Evolutionary conservation across 2,329 filamentous ascomycete species (phyloP), one percentile per base, ranked within the genome.

Genomic region (Alternaria rosae): DNA sequence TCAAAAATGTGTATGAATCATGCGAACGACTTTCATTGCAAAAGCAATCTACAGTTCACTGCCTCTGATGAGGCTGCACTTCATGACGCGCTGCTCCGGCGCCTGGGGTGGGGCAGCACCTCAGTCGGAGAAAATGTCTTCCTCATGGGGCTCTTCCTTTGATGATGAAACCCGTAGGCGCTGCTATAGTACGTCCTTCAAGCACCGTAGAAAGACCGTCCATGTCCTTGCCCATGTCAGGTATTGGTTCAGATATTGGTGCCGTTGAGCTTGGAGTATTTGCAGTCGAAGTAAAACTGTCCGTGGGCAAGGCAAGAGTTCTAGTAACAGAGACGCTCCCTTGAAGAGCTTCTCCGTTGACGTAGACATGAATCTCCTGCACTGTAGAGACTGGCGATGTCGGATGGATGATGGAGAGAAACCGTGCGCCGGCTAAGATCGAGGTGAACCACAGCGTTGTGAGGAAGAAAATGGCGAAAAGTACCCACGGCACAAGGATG

Each of bases 381-480:
- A 61, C 47, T 5, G 54, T 23, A 11, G 58, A 48, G 15, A 8
- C 53, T 43, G 56, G 15, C 43, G 59, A 56, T 41, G 17, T n/a
- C 5, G 64, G 61, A n/a, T 64, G 62, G 15, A 70, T 35, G 5
- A 67, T 59, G 23, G 61, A 59, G 9, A 71, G 54, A 25, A 73
- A 65, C 3, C 64, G 61, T 13, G 65, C 63, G 9, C 69, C 71
- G 21, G 73, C 43, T 9, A 67, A 61, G 32, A 74, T 68, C 21
- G 67, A 70, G 20, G 62, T 69, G 57, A 62, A 70, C 70, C 70
- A 75, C 9, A 70, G 32, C 4, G 69, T 70, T 3, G 48, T 63
- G 21, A 73, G 43, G 35, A 74, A 70, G 61, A 75, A 71, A 11
- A 75, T 17, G 32, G 45, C n/a, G 38, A 62, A 67, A 26, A 76